These are phyloP conservation scores for Zasmidium cellare DNA, from an alignment of 2,329 filamentous ascomycete genomes.

Conservation along the genomic window DNA sequence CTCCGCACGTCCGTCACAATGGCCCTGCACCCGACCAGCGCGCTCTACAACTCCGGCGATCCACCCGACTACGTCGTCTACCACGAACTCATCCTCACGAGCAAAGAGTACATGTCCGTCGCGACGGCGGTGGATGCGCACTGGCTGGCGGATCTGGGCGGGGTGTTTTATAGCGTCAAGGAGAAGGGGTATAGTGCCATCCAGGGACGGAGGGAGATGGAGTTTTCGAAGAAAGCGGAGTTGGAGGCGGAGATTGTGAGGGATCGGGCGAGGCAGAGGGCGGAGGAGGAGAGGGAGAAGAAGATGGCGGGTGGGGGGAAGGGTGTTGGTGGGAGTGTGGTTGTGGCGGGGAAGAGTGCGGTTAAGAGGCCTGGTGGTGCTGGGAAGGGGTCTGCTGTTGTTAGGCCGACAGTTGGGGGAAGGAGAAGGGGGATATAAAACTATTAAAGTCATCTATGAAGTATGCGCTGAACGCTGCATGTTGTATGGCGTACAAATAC, in stretches of 20 bases:
- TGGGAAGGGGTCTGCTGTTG: slow-evolving; percentile 30
- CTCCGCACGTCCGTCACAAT: slow-evolving; percentile 91
- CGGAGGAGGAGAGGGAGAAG: slow-evolving; percentile 17
- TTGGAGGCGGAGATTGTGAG: slow-evolving; percentile 30
- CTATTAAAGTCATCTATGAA: not conserved
- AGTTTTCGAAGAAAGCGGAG: slow-evolving; percentile 33
- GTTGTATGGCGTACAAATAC: no score
- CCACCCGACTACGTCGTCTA: slow-evolving; percentile 97
- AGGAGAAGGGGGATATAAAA: slow-evolving; percentile 11
- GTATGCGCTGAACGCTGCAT: no score
- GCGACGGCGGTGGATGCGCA: slow-evolving; percentile 95
- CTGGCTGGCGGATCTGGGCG: slow-evolving; percentile 94
- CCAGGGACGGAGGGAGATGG: slow-evolving; percentile 29
- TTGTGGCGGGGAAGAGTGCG: slow-evolving; percentile 12
- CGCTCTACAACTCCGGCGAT: slow-evolving; percentile 89
- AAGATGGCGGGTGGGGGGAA: slow-evolving; percentile 1
- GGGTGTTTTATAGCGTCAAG: slow-evolving; percentile 95
- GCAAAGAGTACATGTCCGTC: slow-evolving; percentile 96
- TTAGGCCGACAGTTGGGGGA: slow-evolving; percentile 30
- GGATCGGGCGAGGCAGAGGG: slow-evolving; percentile 26
- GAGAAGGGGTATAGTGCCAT: slow-evolving; percentile 73
- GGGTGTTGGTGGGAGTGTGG: not conserved
- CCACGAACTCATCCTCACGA: slow-evolving; percentile 94
- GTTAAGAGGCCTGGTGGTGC: slow-evolving; percentile 19
- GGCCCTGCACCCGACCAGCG: slow-evolving; percentile 89